phyloP scores from a whole-genome alignment of 176 grass and related monocot species.

The Raddia guianensis region DNA sequence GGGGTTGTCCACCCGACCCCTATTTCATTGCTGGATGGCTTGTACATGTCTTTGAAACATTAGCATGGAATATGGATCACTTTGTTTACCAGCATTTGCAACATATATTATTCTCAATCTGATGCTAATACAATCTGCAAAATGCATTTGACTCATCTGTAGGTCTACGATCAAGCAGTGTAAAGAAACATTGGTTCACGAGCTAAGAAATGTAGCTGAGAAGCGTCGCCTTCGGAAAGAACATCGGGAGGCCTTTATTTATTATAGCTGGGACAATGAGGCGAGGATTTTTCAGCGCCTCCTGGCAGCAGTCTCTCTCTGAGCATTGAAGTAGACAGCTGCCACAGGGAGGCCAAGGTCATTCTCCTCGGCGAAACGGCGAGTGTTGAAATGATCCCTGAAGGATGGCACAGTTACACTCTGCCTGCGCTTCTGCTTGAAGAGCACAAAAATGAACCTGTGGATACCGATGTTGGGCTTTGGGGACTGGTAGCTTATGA shows the following conservation, averaged over 20 bases:
- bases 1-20: constrained; percentile 3
- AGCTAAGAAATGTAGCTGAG: constrained; percentile 19
- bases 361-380: constrained; percentile 77
- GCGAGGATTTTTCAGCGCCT: constrained; percentile 51
- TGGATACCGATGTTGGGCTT: constrained; percentile 90
- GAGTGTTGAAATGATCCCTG: constrained; percentile 74
- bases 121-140: constrained; percentile 34
- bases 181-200: not conserved
- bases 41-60: constrained; percentile 4
- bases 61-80: constrained; percentile 27
- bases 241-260: constrained; percentile 29
- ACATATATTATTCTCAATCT: constrained; percentile 27
- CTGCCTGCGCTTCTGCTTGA: constrained; percentile 74
- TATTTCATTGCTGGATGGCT: constrained; percentile 14
- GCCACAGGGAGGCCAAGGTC: constrained; percentile 81
- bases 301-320: constrained; percentile 87
- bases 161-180: constrained; percentile 12
- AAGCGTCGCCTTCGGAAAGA: not conserved
- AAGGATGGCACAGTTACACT: constrained; percentile 49
- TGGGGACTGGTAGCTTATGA: constrained; percentile 77
- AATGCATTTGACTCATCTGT: constrained; percentile 51
- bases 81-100: not conserved
- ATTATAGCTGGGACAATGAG: not conserved
- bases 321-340: constrained; percentile 88
- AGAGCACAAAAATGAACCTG: constrained; percentile 92